phyloP scores from a whole-genome alignment of 2,329 filamentous ascomycete genomes.

The Fusarium chuoi region DNA sequence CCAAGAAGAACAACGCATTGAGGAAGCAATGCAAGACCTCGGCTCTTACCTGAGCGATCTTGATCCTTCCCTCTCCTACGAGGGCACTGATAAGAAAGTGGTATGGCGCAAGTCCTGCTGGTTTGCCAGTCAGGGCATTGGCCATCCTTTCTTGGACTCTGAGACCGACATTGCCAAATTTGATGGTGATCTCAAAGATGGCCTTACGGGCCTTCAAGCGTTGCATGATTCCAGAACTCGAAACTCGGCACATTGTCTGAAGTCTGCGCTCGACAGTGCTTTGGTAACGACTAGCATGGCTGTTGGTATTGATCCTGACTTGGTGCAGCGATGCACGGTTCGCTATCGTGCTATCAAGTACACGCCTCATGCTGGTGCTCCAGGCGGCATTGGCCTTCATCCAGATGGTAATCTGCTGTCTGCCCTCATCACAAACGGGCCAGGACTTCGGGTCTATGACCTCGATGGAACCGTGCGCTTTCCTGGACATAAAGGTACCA shows the following conservation, averaged over 20 bases:
- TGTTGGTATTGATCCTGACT: neutral
- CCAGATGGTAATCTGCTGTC: slow-evolving; percentile 1
- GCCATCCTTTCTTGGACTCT: slow-evolving; percentile 1
- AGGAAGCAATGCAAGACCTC: slow-evolving; percentile 19
- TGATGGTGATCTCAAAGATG: slow-evolving; percentile 14
- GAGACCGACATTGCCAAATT: slow-evolving; percentile 11
- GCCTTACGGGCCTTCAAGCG: neutral
- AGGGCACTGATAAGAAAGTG: slow-evolving; percentile 20
- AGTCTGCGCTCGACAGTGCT: neutral
- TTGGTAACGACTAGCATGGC: neutral
- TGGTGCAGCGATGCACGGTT: slow-evolving; percentile 5
- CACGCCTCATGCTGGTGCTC: neutral
- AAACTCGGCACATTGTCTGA: neutral
- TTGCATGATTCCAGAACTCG: neutral
- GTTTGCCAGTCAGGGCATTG: slow-evolving; percentile 19
- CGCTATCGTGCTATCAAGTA: slow-evolving; percentile 8
- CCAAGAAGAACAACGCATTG: neutral
- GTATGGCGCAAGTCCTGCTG: slow-evolving; percentile 22
- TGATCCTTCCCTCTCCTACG: slow-evolving; percentile 13
- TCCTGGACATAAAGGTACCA: neutral
- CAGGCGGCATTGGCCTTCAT: slow-evolving; percentile 7
- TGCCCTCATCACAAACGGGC: slow-evolving; percentile 5
- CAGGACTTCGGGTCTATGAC: slow-evolving; percentile 1
- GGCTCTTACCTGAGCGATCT: neutral
- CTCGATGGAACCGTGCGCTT: neutral